These are phyloP conservation scores for Tetrahymena malaccensis DNA, from an alignment of 73 alveolate species.

Conservation along the genomic window DNA sequence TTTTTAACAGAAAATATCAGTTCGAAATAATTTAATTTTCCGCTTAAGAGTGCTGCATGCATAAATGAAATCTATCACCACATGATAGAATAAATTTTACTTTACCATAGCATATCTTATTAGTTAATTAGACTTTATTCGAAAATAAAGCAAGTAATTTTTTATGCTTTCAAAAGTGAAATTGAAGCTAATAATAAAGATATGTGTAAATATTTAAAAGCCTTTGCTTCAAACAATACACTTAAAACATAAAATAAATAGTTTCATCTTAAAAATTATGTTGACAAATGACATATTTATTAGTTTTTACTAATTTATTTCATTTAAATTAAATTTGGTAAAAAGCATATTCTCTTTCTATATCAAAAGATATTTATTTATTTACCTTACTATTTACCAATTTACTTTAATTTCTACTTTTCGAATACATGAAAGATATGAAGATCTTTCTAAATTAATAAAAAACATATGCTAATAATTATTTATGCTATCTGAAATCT, in stretches of 20 bases:
- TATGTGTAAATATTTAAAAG: no score
- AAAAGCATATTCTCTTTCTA: no score
- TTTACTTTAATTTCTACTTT: not conserved
- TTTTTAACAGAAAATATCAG: not conserved
- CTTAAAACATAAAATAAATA: no score
- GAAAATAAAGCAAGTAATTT: no score
- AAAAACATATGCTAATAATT: no score
- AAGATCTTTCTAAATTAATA: not conserved
- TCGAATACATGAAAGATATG: not conserved
- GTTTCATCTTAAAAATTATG: no score
- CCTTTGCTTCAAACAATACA: no score
- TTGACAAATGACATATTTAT: no score
- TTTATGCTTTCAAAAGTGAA: no score
- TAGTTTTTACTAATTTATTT: no score
- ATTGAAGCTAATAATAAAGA: not conserved
- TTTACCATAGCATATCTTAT: not conserved
- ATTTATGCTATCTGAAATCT: not conserved
- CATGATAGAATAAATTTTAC: no score
- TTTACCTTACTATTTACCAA: not conserved
- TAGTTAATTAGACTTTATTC: not conserved
- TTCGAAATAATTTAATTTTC: not conserved
- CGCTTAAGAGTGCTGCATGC: not conserved
- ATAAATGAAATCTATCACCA: not conserved
- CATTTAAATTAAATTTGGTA: no score
- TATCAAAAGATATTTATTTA: not conserved